phyloP scores from a whole-genome alignment of 257 asterid genomes.

The Linderniella brevidens region DNA sequence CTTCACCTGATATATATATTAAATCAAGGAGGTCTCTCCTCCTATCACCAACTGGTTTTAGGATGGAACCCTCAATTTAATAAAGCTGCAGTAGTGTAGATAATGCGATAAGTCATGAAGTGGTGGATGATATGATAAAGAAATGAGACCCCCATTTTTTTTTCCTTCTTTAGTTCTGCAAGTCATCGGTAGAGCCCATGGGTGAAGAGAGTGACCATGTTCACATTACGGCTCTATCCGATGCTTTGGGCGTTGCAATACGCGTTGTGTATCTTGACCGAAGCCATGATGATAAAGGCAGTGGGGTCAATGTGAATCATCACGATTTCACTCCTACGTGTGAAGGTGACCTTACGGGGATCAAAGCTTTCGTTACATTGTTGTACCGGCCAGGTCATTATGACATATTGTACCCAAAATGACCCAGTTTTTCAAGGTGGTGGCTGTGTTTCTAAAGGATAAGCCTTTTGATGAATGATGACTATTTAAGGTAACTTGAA shows the following conservation, averaged over 20 bases:
- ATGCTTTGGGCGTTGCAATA: constrained; percentile 74
- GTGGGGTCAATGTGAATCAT: constrained; percentile 57
- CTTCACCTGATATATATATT: too few species aligned
- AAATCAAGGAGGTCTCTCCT: too few species aligned
- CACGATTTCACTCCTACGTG: constrained; percentile 61
- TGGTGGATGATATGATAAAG: too few species aligned
- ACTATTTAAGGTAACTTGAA: too few species aligned
- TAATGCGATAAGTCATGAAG: too few species aligned
- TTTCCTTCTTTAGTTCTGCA: constrained; percentile 58
- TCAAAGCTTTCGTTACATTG: constrained; percentile 53
- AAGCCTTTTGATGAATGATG: too few species aligned
- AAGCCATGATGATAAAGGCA: constrained; percentile 64
- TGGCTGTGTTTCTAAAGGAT: too few species aligned
- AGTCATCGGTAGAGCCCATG: constrained; percentile 98
- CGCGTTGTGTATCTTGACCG: constrained; percentile 88
- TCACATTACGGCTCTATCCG: constrained; percentile 91
- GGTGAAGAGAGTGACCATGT: constrained; percentile 98
- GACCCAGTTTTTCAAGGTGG: neutral
- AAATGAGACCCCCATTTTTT: constrained; percentile 4
- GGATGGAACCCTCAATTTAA: too few species aligned
- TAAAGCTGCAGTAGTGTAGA: too few species aligned
- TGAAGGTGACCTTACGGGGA: constrained; percentile 14
- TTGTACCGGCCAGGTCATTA: constrained; percentile 95
- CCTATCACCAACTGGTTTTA: too few species aligned
- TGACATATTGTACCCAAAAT: constrained; percentile 66